These are phyloP conservation scores for Agrocybe pediades DNA, from an alignment of 768 basidiomycete species.

Conservation along the genomic window DNA sequence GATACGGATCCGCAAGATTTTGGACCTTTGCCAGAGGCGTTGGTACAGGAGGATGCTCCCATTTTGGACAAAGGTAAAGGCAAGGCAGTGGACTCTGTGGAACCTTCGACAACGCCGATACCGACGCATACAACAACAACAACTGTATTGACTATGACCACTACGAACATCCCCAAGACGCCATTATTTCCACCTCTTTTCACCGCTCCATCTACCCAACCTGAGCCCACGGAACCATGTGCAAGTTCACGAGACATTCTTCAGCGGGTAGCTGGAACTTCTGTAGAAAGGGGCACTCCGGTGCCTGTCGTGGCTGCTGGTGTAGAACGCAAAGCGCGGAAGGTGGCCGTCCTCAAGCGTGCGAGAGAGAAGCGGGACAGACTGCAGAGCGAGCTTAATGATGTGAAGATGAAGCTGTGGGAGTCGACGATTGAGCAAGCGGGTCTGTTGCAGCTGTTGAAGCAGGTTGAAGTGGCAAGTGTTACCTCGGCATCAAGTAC, in stretches of 20 bases:
- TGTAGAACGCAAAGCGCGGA: slow-evolving; percentile 19
- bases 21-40: slow-evolving; percentile 8
- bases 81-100: slow-evolving; percentile 13
- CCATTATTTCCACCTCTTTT: neutral
- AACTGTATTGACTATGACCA: neutral
- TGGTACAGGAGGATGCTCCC: neutral
- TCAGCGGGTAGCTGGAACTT: neutral
- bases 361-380: slow-evolving; percentile 56
- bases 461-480: slow-evolving; percentile 7
- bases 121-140: neutral
- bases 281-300: neutral
- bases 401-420: slow-evolving; percentile 70
- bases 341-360: slow-evolving; percentile 43
- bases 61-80: slow-evolving; percentile 26
- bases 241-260: neutral
- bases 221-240: neutral
- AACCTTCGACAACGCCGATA: neutral
- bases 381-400: slow-evolving; percentile 56
- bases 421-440: slow-evolving; percentile 72
- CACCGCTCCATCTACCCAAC: neutral
- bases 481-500: neutral
- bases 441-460: slow-evolving; percentile 52
- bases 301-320: neutral
- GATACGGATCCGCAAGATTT: slow-evolving; percentile 4
- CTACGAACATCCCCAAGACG: neutral